Evolutionary conservation across 2,329 filamentous ascomycete species (phyloP).

Genomic region (Paramyrothecium sp.): DNA sequence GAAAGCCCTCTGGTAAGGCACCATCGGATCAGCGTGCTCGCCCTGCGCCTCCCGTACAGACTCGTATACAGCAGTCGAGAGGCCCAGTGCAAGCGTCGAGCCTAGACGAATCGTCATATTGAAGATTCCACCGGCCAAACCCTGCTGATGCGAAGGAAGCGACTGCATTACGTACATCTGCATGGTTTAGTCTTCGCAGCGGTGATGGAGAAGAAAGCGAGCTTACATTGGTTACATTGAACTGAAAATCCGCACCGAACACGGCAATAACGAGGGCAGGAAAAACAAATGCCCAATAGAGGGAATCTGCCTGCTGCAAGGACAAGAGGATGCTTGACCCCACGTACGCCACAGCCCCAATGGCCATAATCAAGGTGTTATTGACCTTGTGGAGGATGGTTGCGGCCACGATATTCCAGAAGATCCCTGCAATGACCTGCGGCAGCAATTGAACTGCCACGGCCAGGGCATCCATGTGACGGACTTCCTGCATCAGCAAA

Average conservation of each 20-base stretch:
- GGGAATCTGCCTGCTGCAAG: conserved; percentile 51
- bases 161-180: conserved; percentile 70
- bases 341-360: conserved; percentile 38
- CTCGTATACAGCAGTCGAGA: conserved; percentile 61
- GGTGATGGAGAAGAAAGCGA: conserved; percentile 17
- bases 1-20: conserved; percentile 14
- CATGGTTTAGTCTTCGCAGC: conserved; percentile 7
- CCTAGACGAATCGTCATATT: conserved; percentile 64
- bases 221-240: conserved; percentile 64
- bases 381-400: conserved; percentile 60
- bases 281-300: conserved; percentile 67
- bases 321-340: conserved; percentile 49
- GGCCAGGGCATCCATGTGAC: conserved; percentile 49
- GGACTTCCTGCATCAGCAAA: conserved; percentile 62
- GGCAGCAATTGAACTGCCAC: conserved; percentile 65
- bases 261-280: conserved; percentile 60
- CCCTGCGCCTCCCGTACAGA: conserved; percentile 30
- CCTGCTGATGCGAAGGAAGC: conserved; percentile 61
- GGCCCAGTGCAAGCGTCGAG: conserved; percentile 57
- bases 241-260: conserved; percentile 66
- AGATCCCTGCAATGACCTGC: conserved; percentile 60
- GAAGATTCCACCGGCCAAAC: conserved; percentile 65
- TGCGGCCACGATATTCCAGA: conserved; percentile 63
- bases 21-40: conserved; percentile 8
- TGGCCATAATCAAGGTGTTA: conserved; percentile 60